Percentiles rank a stretch among this genome's conserved stretches.
These are phyloP conservation scores for Auricularia cornea DNA, from an alignment of 768 basidiomycete species.

Conservation along the genomic window DNA sequence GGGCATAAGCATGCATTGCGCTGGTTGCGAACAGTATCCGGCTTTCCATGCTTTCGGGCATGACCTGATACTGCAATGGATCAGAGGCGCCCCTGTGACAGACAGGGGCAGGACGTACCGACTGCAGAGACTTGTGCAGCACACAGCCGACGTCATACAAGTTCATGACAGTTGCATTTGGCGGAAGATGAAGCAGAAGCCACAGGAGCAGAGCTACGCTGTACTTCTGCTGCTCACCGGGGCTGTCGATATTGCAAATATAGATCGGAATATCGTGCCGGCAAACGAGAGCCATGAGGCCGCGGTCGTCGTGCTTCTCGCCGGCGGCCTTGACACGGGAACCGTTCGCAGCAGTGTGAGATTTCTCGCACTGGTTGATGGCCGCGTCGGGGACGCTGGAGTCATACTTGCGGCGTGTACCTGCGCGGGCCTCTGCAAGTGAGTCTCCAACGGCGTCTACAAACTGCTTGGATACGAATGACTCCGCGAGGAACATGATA, in stretches of 20 bases:
- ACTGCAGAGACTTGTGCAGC: too few relatives aligned
- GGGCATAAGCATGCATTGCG: too few relatives aligned
- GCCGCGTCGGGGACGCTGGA: not conserved
- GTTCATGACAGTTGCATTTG: not conserved
- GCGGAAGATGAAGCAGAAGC: not conserved
- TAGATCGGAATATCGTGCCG: conserved; percentile 6
- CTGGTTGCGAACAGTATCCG: too few relatives aligned
- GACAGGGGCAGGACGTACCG: too few relatives aligned
- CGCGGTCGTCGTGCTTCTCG: not conserved
- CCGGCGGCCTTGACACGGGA: not conserved
- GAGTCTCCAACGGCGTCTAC: not conserved
- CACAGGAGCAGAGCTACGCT: not conserved
- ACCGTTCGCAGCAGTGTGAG: not conserved
- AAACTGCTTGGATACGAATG: not conserved
- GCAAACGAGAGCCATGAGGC: too few relatives aligned
- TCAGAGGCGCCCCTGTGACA: too few relatives aligned
- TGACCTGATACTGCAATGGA: too few relatives aligned
- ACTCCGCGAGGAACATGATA: not conserved
- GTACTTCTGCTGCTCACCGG: conserved; percentile 1
- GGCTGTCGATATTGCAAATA: conserved; percentile 4
- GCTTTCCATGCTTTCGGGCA: too few relatives aligned
- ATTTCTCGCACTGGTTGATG: not conserved
- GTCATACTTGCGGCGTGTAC: not conserved
- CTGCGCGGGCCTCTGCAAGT: not conserved
- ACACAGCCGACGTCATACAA: not conserved